Conservation (phyloP, 2,329 filamentous ascomycete species). For the Calonectria hawksworthii region DNA sequence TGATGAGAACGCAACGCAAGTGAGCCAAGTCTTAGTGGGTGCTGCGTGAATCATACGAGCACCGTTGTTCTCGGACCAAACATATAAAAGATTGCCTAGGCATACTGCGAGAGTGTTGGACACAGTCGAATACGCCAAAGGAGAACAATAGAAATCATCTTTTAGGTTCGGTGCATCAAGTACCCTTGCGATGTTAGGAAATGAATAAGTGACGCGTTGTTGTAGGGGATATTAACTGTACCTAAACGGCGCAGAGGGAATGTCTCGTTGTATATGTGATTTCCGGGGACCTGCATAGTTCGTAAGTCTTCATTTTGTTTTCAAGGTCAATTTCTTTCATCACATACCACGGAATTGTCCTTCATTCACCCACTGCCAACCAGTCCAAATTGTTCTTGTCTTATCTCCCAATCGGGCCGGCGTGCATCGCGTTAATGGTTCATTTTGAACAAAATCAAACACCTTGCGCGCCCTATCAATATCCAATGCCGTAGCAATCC, state of each 20-base stretch:
- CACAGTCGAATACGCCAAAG: conserved; percentile 85
- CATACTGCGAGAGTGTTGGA: conserved; percentile 86
- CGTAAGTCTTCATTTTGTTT: conserved; percentile 17
- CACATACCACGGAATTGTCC: conserved; percentile 30
- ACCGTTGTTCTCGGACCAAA: conserved; percentile 85
- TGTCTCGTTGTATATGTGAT: conserved; percentile 51
- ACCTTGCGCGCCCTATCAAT: conserved; percentile 79
- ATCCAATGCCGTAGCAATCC: conserved; percentile 85
- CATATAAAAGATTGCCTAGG: conserved; percentile 82
- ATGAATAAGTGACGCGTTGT: not conserved
- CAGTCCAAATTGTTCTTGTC: conserved; percentile 44
- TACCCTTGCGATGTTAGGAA: conserved; percentile 68
- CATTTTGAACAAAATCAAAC: conserved; percentile 64
- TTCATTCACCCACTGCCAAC: conserved; percentile 41
- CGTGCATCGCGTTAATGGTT: conserved; percentile 21
- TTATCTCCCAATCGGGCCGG: conserved; percentile 7
- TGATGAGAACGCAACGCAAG: conserved; percentile 92
- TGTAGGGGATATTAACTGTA: conserved; percentile 51
- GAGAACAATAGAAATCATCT: conserved; percentile 96
- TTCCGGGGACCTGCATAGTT: conserved; percentile 30
- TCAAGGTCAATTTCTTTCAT: not conserved
- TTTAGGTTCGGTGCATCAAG: conserved; percentile 90
- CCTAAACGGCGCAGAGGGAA: conserved; percentile 85
- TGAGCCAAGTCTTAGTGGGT: conserved; percentile 69
- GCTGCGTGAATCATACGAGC: conserved; percentile 64